Evolutionary conservation across 345 rosid species (phyloP).

Genomic region (Gossypium australe): DNA sequence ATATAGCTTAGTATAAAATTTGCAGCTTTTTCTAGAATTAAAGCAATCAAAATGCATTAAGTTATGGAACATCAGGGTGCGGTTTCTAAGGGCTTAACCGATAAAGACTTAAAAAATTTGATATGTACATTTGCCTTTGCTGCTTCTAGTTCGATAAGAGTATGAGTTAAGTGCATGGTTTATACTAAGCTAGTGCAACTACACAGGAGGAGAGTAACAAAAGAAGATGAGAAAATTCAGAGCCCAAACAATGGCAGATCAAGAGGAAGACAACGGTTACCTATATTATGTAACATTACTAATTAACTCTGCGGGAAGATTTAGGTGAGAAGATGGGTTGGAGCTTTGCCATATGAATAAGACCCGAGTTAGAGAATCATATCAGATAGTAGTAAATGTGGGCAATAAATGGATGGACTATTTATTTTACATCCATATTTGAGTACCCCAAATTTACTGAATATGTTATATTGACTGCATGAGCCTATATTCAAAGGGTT

Average conservation of each 20-base stretch:
- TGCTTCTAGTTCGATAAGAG: neutral
- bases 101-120: too few relatives aligned
- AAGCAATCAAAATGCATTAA: neutral
- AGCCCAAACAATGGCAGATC: neutral
- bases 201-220: neutral
- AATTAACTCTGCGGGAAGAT: neutral
- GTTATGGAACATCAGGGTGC: neutral
- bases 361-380: neutral
- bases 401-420: neutral
- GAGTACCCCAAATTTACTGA: too few relatives aligned
- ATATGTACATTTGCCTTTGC: too few relatives aligned
- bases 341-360: conserved; percentile 4
- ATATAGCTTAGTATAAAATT: neutral
- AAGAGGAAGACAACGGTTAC: neutral
- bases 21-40: neutral
- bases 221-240: neutral
- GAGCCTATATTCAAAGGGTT: neutral
- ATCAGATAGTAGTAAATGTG: neutral
- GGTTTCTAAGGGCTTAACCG: neutral
- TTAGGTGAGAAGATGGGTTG: neutral
- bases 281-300: neutral
- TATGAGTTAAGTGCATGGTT: neutral
- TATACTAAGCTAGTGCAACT: neutral
- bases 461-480: too few relatives aligned
- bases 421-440: too few relatives aligned